Evolutionary conservation across 495 filamentous ascomycete genomes (phyloP), one percentile per base, ranked within the genome.

Genomic region (Saxophila tyrrhenica): DNA sequence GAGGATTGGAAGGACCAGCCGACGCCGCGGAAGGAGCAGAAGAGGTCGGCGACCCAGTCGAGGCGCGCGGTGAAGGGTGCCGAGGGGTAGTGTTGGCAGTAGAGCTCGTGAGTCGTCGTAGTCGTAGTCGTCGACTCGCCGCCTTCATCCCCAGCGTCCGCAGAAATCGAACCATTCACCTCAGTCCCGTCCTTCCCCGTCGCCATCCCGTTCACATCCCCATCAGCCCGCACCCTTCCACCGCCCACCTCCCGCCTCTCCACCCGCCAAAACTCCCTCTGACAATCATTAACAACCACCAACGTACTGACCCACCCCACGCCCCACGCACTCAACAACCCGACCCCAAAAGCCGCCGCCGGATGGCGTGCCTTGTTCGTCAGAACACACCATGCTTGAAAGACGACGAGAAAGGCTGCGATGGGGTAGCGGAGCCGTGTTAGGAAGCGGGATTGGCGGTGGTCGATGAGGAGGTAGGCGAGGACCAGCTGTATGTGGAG

Each of bases 1-100:
- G 78, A 65, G 48, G 79, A 76, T 16, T 81, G 75, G 75, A 80
- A 86, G 61, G 83, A 87, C 87, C 87, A 95, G 59, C 86, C 85
- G 9, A 81, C 76, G 0, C 86, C 83, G 24, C 86, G 73, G 62
- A 89, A 81, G 56, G 83, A 84, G 55, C 75, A 74, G 39, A 83
- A 68, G 17, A 92, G 66, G 48, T 87, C 85, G 13, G 78, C 65
- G 11, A 76, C 75, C 87, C 88, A 95, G 52, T 79, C 76, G 16
- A 94, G 61, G 1, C 89, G 81, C 55, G 81, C 75, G 13, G 62
- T 53, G 45, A 89, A 74, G 13, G 29, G 29, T 0, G 67, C 70
- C 0, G 66, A 53, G 3, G 89, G 89, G 61, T 84, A 92, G 1
- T 79, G 59, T 62, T 94, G 82, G 87, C 87, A 94, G 42, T 66